phyloP scores from a whole-genome alignment of 108 stramenopile genomes.

The Fragilariopsis cylindrus region DNA sequence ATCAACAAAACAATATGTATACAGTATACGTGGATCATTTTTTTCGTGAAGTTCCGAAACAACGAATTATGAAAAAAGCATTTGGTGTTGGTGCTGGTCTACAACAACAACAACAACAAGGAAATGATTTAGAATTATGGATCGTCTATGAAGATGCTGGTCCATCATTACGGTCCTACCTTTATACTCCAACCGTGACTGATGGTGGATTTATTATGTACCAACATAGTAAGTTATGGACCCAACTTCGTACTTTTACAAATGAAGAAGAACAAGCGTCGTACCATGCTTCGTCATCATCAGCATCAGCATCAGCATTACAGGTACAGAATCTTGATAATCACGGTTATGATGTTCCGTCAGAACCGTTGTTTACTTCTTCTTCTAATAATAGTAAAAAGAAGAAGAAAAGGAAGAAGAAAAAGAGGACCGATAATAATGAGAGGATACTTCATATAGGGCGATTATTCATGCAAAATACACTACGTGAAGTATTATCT shows the following conservation, averaged over 20 bases:
- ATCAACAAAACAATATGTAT: conserved; percentile 31
- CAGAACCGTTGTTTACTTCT: background rate
- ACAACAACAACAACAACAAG: conserved; percentile 7
- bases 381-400: background rate
- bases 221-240: conserved; percentile 78
- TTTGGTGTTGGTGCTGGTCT: conserved; percentile 29
- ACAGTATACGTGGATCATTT: conserved; percentile 86
- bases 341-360: background rate
- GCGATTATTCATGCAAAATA: conserved; percentile 38
- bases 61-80: conserved; percentile 11
- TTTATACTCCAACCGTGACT: conserved; percentile 56
- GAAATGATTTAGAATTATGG: conserved; percentile 67
- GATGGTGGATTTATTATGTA: conserved; percentile 64
- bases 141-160: conserved; percentile 83
- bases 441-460: conserved; percentile 23
- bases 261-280: background rate
- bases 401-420: conserved; percentile 6
- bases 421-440: background rate
- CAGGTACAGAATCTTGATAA: background rate
- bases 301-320: background rate
- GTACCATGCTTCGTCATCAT: background rate
- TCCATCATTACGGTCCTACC: conserved; percentile 69
- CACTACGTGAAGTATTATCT: conserved; percentile 61
- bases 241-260: conserved; percentile 44
- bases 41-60: conserved; percentile 53